These are phyloP conservation scores for Acer negundo DNA, from an alignment of 345 rosid genomes.

Conservation along the genomic window DNA sequence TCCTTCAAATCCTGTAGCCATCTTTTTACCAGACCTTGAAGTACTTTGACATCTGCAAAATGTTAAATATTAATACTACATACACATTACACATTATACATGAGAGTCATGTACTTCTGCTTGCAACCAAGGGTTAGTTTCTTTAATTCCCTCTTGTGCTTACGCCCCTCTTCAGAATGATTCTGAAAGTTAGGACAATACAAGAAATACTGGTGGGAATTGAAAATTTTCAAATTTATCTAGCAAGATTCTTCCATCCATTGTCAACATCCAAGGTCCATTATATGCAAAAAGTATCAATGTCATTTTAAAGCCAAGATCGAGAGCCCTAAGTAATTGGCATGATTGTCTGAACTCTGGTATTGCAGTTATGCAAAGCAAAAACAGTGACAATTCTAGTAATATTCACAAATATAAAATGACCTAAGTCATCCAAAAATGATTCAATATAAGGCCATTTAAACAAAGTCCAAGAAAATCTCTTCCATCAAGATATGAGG, in stretches of 20 bases:
- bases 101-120: neutral
- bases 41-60: constrained; percentile 54
- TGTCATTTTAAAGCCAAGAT: neutral
- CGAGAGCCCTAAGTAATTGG: neutral
- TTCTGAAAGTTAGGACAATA: too few species aligned
- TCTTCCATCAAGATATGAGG: neutral
- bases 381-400: neutral
- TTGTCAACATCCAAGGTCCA: neutral
- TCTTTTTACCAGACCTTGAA: constrained; percentile 66
- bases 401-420: neutral
- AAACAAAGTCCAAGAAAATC: neutral
- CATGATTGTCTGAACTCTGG: neutral
- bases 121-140: neutral
- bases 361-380: neutral
- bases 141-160: too few species aligned
- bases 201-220: neutral
- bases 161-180: too few species aligned
- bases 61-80: constrained; percentile 8
- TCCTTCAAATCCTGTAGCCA: constrained; percentile 82
- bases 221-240: neutral
- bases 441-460: neutral
- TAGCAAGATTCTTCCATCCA: neutral
- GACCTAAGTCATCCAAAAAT: neutral
- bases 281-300: neutral
- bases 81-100: neutral